Evolutionary conservation across 768 basidiomycete species (phyloP), one percentile per base, ranked within the genome.

Genomic region (Naganishia randhawae): DNA sequence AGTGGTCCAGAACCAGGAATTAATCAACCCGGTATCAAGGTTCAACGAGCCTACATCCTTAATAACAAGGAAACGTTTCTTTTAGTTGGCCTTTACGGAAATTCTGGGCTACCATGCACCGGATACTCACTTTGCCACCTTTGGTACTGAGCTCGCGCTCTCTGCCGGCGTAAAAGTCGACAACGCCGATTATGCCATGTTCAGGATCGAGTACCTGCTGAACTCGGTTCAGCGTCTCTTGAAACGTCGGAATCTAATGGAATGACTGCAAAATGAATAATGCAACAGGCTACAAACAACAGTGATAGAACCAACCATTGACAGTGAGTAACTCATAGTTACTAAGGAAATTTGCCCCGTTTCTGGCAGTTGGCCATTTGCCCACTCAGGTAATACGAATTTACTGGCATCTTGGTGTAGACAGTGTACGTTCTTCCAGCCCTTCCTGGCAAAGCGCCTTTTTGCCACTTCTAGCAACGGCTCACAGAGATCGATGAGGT

Each of bases 401-500:
- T 83, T 83, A 45, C 84, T 83, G 0, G 89, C 89, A 74, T 90
- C 89, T 71, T 90, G 88, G 66, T 86, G 87, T 1, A 90, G 78
- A 35, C 87, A 86, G 66, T 84, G 84, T 27, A 91, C 85, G 76
- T 91, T 89, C 50, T 81, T 85, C 88, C 88, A 90, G 1, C 89
- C 89, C 53, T 82, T 83, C 55, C 82, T 83, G 13, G 82, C 83
- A 71, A 89, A 88, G 0, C 89, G 83, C 74, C 84, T 82, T n/a
- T 87, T 81, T 0, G 89, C 89, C 14, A 90, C 84, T 8, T 88
- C 84, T 27, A 90, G 83, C 1, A 91, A 82, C 0, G 88, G 85
- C 67, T 86, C 86, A 75, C 88, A 91, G 27, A 89, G 83, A 71
- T 90, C 89, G 74, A 90, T 82, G 32, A 90, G 80, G 77, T 89